These are phyloP conservation scores for Quercus suber DNA, from an alignment of 306 rosid species.

Conservation along the genomic window DNA sequence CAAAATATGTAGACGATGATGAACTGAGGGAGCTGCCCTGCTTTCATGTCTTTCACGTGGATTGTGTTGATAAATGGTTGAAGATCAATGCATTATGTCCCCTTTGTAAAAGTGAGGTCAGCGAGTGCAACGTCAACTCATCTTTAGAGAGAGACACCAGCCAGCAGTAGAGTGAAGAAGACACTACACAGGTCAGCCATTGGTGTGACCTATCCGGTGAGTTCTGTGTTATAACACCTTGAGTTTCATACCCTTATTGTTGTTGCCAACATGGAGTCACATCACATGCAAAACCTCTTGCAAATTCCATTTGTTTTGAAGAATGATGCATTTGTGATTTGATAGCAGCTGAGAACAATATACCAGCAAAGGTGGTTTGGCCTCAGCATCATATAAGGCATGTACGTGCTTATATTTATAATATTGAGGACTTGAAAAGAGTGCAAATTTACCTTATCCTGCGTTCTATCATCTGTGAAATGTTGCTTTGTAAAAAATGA, in stretches of 20 bases:
- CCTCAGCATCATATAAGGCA: background rate
- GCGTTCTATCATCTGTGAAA: background rate
- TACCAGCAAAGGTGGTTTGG: background rate
- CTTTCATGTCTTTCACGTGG: constrained; percentile 62
- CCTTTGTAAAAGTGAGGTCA: constrained; percentile 62
- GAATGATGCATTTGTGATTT: background rate
- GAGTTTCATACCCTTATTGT: background rate
- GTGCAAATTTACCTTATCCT: background rate
- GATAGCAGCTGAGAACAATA: background rate
- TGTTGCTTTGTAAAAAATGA: background rate
- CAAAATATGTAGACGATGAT: constrained; percentile 55
- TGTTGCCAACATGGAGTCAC: background rate
- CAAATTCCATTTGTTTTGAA: background rate
- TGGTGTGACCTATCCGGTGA: background rate
- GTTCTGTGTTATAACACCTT: background rate
- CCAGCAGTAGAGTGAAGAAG: constrained; percentile 30
- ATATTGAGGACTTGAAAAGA: background rate
- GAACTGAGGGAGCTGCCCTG: constrained; percentile 72
- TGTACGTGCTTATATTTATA: background rate
- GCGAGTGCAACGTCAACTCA: constrained; percentile 22
- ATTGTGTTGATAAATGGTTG: constrained; percentile 73
- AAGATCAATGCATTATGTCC: constrained; percentile 78
- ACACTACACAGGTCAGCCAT: background rate
- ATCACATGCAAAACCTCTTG: background rate
- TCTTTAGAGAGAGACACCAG: constrained; percentile 38